Evolutionary conservation across 257 asterid species (phyloP).

Genomic region (Ophiorrhiza pumila): DNA sequence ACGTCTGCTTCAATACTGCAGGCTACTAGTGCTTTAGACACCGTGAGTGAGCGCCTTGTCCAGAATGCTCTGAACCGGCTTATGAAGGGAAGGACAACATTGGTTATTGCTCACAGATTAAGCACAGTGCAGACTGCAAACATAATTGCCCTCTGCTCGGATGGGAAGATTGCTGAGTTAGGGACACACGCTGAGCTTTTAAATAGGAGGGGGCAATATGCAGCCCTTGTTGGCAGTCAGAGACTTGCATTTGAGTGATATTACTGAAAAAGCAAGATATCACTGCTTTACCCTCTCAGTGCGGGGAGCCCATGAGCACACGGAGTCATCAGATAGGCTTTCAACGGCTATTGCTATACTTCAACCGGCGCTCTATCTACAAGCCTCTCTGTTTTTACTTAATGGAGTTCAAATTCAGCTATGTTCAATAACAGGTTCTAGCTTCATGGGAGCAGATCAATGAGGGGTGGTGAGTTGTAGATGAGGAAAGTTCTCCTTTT

Average conservation of each 20-base stretch:
- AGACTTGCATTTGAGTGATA: constrained; percentile 84
- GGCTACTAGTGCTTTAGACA: constrained; percentile 98
- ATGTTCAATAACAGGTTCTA: not conserved
- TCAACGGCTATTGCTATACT: not conserved
- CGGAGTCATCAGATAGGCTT: not conserved
- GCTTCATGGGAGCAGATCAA: not conserved
- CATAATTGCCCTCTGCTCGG: constrained; percentile 76
- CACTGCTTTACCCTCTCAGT: not conserved
- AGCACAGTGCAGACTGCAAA: constrained; percentile 93
- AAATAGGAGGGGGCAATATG: constrained; percentile 68
- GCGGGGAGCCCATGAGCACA: not conserved
- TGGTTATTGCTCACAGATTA: constrained; percentile 95
- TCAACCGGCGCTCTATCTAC: not conserved
- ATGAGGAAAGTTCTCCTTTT: not conserved
- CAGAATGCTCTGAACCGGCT: constrained; percentile 85
- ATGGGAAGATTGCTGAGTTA: constrained; percentile 77
- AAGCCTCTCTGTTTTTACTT: not conserved
- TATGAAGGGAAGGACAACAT: constrained; percentile 93
- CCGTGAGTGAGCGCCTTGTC: constrained; percentile 84
- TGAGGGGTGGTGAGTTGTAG: constrained; percentile 5
- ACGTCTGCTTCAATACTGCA: constrained; percentile 26
- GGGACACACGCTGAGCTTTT: constrained; percentile 84
- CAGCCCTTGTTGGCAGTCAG: constrained; percentile 83
- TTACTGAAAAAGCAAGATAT: not conserved
- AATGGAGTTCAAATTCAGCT: not conserved